Evolutionary conservation across 2,329 filamentous ascomycete species (phyloP).

Genomic region (Thielaviopsis ethacetica): DNA sequence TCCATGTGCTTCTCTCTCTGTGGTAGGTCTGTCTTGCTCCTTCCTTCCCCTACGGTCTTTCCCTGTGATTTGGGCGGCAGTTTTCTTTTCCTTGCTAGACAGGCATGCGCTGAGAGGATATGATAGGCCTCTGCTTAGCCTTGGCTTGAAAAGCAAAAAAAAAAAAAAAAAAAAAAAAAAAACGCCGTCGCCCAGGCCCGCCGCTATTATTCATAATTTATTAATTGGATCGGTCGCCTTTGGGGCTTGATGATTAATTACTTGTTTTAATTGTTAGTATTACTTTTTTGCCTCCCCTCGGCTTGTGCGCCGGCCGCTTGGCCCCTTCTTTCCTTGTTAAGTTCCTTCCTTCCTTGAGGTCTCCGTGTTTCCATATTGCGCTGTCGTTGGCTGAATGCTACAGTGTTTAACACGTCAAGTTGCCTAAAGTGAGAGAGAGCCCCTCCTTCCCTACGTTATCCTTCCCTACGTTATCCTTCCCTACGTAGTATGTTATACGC

Average conservation of each 20-base stretch:
- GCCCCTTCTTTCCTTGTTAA: not conserved
- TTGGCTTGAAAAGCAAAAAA: no score
- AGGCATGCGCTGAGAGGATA: no score
- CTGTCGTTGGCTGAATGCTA: not conserved
- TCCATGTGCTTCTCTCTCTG: not conserved
- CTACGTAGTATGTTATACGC: not conserved
- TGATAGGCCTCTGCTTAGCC: no score
- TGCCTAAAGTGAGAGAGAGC: not conserved
- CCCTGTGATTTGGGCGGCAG: not conserved
- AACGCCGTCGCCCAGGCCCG: no score
- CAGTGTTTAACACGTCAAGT: not conserved
- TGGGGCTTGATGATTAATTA: not conserved
- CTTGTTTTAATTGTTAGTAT: not conserved
- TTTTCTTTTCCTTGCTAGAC: not conserved
- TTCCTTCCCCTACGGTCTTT: not conserved
- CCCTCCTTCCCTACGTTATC: not conserved
- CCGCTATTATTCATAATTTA: not conserved
- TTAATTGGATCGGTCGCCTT: not conserved
- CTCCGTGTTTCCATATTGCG: not conserved
- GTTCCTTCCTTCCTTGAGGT: not conserved
- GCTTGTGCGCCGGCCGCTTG: not conserved
- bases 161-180: no score
- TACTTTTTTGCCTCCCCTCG: not conserved
- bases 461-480: no score
- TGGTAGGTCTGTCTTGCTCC: not conserved